Base-by-base conservation (phyloP, 495 filamentous ascomycete genomes). In the Copromyces sp. region DNA sequence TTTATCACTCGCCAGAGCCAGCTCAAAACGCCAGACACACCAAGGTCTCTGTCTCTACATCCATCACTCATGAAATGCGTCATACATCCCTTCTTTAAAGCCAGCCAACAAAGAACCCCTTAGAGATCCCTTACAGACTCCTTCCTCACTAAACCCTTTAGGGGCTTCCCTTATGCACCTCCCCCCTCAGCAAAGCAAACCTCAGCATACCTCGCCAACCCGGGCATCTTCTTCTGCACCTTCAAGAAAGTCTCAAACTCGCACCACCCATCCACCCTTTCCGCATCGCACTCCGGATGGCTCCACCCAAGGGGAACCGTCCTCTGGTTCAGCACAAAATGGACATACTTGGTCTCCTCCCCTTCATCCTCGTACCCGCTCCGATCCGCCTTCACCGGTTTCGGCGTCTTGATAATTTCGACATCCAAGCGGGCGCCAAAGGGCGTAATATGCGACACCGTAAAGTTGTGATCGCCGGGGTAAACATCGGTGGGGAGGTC, bases 321-420 rank as follows among this genome's bases (percentile, higher is more conserved):
- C 20, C 89, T 80, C 79, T 90, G 88, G 75, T 91, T 90, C 38
- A 89, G 81, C 9, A 91, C 77, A 77, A 92, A 90, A 77, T 90
- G 89, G 6, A 92, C 81, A 75, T 91, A 91, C 12, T 76, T 83
- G 4, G 87, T 90, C 71, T 83, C 80, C 9, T 29, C 74, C 72
- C 73, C 76, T 39, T 74, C 76, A 11, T 69, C 77, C 35, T 77
- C 70, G 68, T 86, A 84, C 4, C 74, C 75, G 35, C 77, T 77
- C 32, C 89, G 80, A 53, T 83, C 77, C 0, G 83, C 78, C 17
- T 76, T 72, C 3, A 91, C 78, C 16, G 87, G 85, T 17, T 83
- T 80, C 0, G 89, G 89, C 3, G 89, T 83, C 6, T 81, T 78
- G 76, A 91, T 89, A 53, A 92, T 81, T 74, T 92, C 89, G 68